Base-by-base conservation (phyloP, 805 yeast species). In the Candida montana region DNA sequence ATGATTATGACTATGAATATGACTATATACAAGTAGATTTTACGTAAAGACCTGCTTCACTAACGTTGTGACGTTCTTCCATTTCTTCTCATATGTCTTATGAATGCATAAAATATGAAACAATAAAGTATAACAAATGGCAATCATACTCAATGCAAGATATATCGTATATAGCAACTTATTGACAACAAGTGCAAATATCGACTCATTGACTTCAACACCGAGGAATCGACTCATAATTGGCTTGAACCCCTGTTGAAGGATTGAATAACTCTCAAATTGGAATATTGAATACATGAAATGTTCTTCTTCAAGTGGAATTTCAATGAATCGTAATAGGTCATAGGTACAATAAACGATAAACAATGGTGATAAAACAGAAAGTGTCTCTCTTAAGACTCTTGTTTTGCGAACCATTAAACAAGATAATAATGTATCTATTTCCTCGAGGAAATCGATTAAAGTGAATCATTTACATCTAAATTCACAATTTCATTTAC, bases 31-130 rank as follows among this genome's bases (percentile, higher is more conserved):
- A 7, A 7, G n/a, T 7, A n/a, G n/a, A n/a, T 16, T 16, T 18
- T 28, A 35, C 8, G 7, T 15, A 16, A 34, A 34, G 11, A 40
- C 26, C 18, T 24, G 23, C 12, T 21, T 15, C 4, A 18, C 37
- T 24, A 27, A 42, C 31, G 5, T 42, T 32, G 35, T 34, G 17
- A 54, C 34, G 6, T 37, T 32, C 23, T 43, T 47, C 58, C 58
- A 53, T 31, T 52, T 51, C 19, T 45, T 48, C 23, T 54, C 58
- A 26, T 47, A 54, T 2, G 55, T 31, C 8, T 48, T 44, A n/a
- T 35, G 44, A 5, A 50, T 20, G 28, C 58, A 53, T 16, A 51
- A 13, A 2, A 40, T 5, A 26, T 51, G 40, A 45, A 54, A 54
- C 4, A 54, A 41, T 1, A 45, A 12, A 7, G 52, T 42, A 33